Evolutionary conservation across 2,329 filamentous ascomycete species (phyloP).

Genomic region (Teratosphaeria zuluensis): DNA sequence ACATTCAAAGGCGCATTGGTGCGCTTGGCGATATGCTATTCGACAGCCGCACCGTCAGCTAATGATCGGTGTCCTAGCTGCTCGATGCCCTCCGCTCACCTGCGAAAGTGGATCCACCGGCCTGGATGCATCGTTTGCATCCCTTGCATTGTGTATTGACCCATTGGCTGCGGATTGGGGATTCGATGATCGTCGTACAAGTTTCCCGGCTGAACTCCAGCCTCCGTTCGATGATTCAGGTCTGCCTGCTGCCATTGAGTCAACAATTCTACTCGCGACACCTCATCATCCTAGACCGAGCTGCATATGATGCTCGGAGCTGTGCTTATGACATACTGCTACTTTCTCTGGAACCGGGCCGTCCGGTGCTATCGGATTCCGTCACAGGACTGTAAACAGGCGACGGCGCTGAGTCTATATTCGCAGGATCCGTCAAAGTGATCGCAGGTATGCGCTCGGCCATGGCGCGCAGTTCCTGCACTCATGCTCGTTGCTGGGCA

Average conservation of each 20-base stretch:
- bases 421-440: slow-evolving; percentile 34
- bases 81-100: slow-evolving; percentile 36
- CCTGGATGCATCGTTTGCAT: slow-evolving; percentile 9
- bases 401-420: slow-evolving; percentile 22
- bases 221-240: slow-evolving; percentile 2
- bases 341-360: not conserved
- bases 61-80: not conserved
- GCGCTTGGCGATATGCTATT: slow-evolving; percentile 50
- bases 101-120: slow-evolving; percentile 57
- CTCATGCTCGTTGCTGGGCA: not conserved
- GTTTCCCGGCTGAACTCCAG: slow-evolving; percentile 3
- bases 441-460: slow-evolving; percentile 29
- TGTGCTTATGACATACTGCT: not conserved
- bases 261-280: not conserved
- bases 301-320: not conserved
- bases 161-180: slow-evolving; percentile 6
- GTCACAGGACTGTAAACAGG: slow-evolving; percentile 7
- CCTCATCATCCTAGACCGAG: not conserved
- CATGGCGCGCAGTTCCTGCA: slow-evolving; percentile 1
- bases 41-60: slow-evolving; percentile 1
- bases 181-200: slow-evolving; percentile 2
- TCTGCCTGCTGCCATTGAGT: slow-evolving; percentile 1
- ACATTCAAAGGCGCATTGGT: slow-evolving; percentile 50
- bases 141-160: slow-evolving; percentile 7
- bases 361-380: not conserved